phyloP scores from a whole-genome alignment of 371 early-diverging fungal genomes.

The Nematocida homosporus region DNA sequence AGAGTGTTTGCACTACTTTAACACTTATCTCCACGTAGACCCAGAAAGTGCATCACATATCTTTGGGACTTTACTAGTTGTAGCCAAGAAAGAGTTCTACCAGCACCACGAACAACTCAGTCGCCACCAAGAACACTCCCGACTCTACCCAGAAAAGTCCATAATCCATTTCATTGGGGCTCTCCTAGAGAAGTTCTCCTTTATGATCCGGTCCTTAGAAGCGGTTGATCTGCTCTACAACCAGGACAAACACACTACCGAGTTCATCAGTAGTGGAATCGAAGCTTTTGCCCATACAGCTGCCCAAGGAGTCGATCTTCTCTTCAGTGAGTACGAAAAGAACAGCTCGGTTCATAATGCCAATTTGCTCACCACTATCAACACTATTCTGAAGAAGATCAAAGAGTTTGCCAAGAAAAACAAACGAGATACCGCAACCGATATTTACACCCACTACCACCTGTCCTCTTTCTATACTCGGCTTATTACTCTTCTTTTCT shows the following conservation, averaged over 20 bases:
- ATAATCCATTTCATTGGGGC: background rate
- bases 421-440: background rate
- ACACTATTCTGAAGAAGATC: background rate
- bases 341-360: background rate
- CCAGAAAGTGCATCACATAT: conserved; percentile 21
- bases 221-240: conserved; percentile 5
- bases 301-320: conserved; percentile 7
- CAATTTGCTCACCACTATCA: background rate
- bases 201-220: conserved; percentile 17
- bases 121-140: background rate
- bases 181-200: background rate
- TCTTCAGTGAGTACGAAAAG: background rate
- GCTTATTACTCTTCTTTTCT: conserved; percentile 1
- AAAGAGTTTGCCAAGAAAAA: background rate
- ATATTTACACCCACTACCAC: background rate
- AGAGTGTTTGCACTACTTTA: conserved; percentile 48
- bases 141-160: background rate
- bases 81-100: conserved; percentile 51
- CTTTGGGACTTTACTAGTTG: conserved; percentile 42
- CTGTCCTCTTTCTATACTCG: background rate
- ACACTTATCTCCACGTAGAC: conserved; percentile 40
- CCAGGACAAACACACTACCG: conserved; percentile 36
- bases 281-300: background rate
- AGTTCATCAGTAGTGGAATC: conserved; percentile 13
- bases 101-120: background rate